Conservation (phyloP, 2,329 filamentous ascomycete genomes). For the Aureobasidium sp. region DNA sequence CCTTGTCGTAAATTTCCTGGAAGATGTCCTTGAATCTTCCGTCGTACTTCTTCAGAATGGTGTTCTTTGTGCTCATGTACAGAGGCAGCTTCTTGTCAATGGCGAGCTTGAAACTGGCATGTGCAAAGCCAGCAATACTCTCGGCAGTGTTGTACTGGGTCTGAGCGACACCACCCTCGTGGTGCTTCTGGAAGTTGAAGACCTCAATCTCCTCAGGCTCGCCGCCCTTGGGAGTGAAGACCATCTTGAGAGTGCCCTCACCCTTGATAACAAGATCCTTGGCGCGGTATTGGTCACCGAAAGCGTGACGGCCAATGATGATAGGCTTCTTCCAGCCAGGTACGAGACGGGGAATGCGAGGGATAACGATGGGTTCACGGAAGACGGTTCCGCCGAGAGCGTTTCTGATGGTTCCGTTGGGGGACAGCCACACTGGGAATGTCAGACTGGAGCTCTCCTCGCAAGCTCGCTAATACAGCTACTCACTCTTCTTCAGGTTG, state of each 20-base stretch:
- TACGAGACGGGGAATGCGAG: conserved; percentile 83
- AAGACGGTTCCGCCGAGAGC: conserved; percentile 87
- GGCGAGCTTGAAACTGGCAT: conserved; percentile 94
- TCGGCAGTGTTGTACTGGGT: conserved; percentile 98
- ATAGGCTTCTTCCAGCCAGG: conserved; percentile 99
- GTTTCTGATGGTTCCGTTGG: conserved; percentile 79
- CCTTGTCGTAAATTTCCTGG: conserved; percentile 85
- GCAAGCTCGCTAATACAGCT: conserved; percentile 13
- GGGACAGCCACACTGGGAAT: conserved; percentile 83
- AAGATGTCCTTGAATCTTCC: conserved; percentile 99
- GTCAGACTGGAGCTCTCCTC: background rate
- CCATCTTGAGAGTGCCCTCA: conserved; percentile 85
- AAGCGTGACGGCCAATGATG: conserved; percentile 96
- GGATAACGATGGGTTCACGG: conserved; percentile 97
- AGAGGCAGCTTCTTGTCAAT: conserved; percentile 81
- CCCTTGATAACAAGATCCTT: conserved; percentile 81
- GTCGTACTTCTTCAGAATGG: conserved; percentile 98
- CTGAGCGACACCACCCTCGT: conserved; percentile 72
- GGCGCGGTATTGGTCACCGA: conserved; percentile 96
- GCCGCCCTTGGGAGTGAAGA: conserved; percentile 78
- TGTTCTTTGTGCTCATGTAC: conserved; percentile 99
- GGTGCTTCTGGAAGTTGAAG: conserved; percentile 73
- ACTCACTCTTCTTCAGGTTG: conserved; percentile 91
- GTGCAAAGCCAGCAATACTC: conserved; percentile 89
- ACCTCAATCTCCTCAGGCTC: conserved; percentile 82